These are phyloP conservation scores for Lichina pygmaea DNA, from an alignment of 495 filamentous ascomycete genomes.

Conservation along the genomic window DNA sequence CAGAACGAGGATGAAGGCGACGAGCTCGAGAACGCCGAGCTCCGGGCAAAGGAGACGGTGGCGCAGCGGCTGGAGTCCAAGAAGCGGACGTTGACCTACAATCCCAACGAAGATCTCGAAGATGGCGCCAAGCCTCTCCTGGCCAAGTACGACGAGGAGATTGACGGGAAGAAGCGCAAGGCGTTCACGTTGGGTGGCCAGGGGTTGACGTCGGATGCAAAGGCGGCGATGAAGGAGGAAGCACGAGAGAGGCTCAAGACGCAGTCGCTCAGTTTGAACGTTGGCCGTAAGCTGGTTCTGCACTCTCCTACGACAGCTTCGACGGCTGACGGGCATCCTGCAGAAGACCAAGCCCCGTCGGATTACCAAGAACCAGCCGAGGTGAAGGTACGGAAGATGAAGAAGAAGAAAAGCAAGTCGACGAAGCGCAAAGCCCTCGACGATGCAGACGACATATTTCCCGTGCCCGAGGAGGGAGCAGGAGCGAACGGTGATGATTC, in stretches of 20 bases:
- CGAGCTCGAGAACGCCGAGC: slow-evolving; percentile 61
- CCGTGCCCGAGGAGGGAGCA: slow-evolving; percentile 16
- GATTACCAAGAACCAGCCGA: slow-evolving; percentile 75
- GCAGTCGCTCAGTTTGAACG: slow-evolving; percentile 50
- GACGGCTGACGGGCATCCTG: not conserved
- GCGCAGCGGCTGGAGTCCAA: slow-evolving; percentile 58
- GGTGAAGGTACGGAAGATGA: slow-evolving; percentile 75
- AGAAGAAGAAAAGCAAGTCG: slow-evolving; percentile 68
- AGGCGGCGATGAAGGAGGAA: slow-evolving; percentile 28
- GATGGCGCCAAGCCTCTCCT: slow-evolving; percentile 38
- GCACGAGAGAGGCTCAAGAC: slow-evolving; percentile 32
- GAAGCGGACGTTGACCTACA: slow-evolving; percentile 77
- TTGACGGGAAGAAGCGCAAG: slow-evolving; percentile 75
- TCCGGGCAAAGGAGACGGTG: slow-evolving; percentile 54
- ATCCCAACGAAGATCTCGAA: slow-evolving; percentile 50
- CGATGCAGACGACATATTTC: slow-evolving; percentile 41
- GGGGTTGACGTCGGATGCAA: slow-evolving; percentile 32
- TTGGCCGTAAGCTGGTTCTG: slow-evolving; percentile 18
- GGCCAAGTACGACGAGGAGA: slow-evolving; percentile 84
- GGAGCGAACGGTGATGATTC: slow-evolving; percentile 15
- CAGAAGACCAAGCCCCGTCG: slow-evolving; percentile 37
- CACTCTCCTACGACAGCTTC: not conserved
- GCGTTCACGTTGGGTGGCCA: slow-evolving; percentile 59
- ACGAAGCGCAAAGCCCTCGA: slow-evolving; percentile 40
- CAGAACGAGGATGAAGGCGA: slow-evolving; percentile 76